These are phyloP conservation scores for Lepraria neglecta DNA, from an alignment of 495 filamentous ascomycete species.

Conservation along the genomic window DNA sequence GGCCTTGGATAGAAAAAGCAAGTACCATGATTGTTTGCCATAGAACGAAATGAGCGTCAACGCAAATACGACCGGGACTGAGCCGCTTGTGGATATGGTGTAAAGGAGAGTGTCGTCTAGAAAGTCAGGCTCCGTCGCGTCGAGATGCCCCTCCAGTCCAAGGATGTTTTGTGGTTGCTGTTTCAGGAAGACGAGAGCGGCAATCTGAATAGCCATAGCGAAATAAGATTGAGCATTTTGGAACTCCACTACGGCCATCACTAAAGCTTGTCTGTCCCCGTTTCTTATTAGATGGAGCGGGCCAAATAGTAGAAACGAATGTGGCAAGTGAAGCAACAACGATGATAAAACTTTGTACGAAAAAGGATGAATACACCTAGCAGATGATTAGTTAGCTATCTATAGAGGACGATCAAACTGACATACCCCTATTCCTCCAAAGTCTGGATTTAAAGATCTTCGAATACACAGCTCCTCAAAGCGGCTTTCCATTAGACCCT, in stretches of 20 bases:
- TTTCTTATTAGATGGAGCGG: neutral
- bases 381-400: neutral
- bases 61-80: neutral
- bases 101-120: neutral
- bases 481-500: neutral
- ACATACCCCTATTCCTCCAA: neutral
- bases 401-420: neutral
- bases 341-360: neutral
- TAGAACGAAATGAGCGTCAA: neutral
- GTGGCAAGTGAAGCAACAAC: neutral
- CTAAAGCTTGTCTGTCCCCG: neutral
- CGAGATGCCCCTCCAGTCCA: neutral
- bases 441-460: neutral
- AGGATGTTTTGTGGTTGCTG: neutral
- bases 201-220: neutral
- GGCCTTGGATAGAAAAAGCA: neutral
- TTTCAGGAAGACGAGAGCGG: too few relatives aligned
- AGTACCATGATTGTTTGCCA: neutral
- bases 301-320: neutral
- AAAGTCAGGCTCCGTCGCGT: neutral
- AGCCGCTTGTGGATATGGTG: neutral
- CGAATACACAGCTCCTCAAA: neutral
- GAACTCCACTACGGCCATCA: neutral
- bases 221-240: neutral
- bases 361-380: neutral